Conservation (phyloP, 495 filamentous ascomycete genomes). For the Schizothecium vesticola region DNA sequence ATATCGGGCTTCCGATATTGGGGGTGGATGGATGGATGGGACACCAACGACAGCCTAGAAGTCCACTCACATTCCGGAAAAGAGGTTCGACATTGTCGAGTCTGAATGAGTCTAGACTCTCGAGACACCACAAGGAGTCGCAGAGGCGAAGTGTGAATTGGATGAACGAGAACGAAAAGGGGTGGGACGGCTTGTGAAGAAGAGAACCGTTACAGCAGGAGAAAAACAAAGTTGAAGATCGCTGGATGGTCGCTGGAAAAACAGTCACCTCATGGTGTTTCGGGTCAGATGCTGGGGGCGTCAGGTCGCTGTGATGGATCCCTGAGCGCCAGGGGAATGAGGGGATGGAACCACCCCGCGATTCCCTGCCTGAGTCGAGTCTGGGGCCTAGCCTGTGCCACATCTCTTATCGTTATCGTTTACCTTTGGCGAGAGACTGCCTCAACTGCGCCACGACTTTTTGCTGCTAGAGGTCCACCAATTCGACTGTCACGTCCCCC, state of each 20-base stretch:
- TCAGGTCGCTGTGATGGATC: conserved; percentile 8
- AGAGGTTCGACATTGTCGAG: conserved; percentile 64
- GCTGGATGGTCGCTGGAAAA: background rate
- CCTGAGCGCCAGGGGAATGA: conserved; percentile 2
- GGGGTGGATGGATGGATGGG: conserved; percentile 13
- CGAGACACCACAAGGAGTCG: background rate
- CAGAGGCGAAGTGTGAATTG: background rate
- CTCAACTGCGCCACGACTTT: conserved; percentile 1
- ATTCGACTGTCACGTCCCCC: background rate
- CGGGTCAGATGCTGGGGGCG: conserved; percentile 2
- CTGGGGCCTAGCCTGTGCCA: background rate
- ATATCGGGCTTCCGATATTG: background rate
- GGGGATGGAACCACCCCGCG: conserved; percentile 2
- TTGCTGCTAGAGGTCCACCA: background rate
- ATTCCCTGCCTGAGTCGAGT: background rate
- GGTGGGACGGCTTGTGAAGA: background rate
- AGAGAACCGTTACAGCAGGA: background rate
- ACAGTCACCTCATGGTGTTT: conserved; percentile 2
- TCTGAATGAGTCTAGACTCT: background rate
- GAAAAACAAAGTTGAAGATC: background rate
- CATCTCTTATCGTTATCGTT: conserved; percentile 22
- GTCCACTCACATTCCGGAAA: conserved; percentile 71
- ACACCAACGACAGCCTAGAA: background rate
- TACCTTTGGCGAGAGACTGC: background rate
- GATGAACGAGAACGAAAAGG: conserved; percentile 4